Conservation (phyloP, 1,284 basidiomycete genomes). For the Wolfiporia cocos region DNA sequence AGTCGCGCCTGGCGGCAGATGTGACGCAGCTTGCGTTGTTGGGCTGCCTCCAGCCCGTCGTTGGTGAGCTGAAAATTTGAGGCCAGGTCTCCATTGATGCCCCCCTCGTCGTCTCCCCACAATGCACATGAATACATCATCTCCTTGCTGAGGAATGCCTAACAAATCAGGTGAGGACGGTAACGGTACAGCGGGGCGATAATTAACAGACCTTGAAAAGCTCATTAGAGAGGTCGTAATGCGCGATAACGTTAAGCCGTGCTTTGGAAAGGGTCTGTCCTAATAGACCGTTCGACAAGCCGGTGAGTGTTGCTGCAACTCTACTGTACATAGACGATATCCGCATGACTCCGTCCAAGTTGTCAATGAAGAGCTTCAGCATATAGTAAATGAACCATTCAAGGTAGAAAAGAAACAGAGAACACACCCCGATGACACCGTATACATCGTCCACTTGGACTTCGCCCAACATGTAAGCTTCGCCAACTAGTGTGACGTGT, state of each 20-base stretch:
- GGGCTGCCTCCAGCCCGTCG: constrained; percentile 76
- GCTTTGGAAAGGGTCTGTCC: constrained; percentile 77
- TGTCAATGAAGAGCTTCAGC: constrained; percentile 75
- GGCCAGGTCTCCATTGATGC: constrained; percentile 53
- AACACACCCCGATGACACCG: constrained; percentile 71
- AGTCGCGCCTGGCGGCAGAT: constrained; percentile 76
- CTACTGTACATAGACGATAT: constrained; percentile 63
- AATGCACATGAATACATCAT: constrained; percentile 94
- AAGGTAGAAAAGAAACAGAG: constrained; percentile 1
- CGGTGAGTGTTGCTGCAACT: constrained; percentile 62
- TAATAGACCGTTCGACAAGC: constrained; percentile 73
- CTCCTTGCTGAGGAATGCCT: constrained; percentile 80
- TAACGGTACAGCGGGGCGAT: too few relatives aligned
- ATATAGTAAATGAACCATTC: constrained; percentile 20
- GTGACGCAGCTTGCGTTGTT: constrained; percentile 74
- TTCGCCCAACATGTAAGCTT: constrained; percentile 85
- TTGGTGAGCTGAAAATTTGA: constrained; percentile 28
- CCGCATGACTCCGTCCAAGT: constrained; percentile 63
- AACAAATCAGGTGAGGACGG: too few relatives aligned
- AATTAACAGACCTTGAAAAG: constrained; percentile 54
- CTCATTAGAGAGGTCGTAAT: constrained; percentile 86
- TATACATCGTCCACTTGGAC: constrained; percentile 70
- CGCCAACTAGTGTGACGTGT: constrained; percentile 78
- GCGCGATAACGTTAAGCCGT: constrained; percentile 80
- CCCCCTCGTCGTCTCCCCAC: constrained; percentile 70